Percentiles rank a stretch among this genome's conserved stretches.
Conservation (phyloP, 352 stramenopile genomes). For the Phytophthora fragariaefolia region DNA sequence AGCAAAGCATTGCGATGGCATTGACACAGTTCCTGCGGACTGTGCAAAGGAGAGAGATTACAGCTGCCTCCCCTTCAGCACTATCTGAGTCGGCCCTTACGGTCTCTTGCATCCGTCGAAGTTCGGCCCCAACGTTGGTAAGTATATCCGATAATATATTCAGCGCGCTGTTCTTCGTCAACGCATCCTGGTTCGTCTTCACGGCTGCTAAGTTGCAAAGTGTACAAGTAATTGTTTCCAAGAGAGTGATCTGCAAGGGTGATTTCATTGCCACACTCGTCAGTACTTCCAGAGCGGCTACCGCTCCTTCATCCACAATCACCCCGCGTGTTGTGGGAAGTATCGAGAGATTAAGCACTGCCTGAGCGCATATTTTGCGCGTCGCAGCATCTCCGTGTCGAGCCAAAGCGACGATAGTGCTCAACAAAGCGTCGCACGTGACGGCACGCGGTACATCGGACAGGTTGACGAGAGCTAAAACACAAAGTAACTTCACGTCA, state of each 20-base stretch:
- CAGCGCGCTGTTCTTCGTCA: constrained; percentile 67
- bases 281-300: constrained; percentile 64
- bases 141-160: constrained; percentile 59
- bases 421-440: constrained; percentile 74
- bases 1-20: constrained; percentile 72
- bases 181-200: constrained; percentile 63
- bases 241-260: constrained; percentile 40
- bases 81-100: constrained; percentile 23
- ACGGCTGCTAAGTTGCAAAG: constrained; percentile 69
- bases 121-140: constrained; percentile 29
- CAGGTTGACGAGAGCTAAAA: constrained; percentile 80
- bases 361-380: constrained; percentile 53
- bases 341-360: constrained; percentile 82
- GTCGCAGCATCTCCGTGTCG: constrained; percentile 40
- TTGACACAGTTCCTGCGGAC: constrained; percentile 75
- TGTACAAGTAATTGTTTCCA: constrained; percentile 56
- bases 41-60: constrained; percentile 28
- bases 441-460: constrained; percentile 72
- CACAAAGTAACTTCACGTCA: constrained; percentile 60
- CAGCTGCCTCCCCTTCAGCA: constrained; percentile 24
- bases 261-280: constrained; percentile 29
- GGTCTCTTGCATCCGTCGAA: constrained; percentile 27
- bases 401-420: constrained; percentile 50
- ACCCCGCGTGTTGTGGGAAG: constrained; percentile 71
- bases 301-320: constrained; percentile 77